Evolutionary conservation across 2,329 filamentous ascomycete species (phyloP).

Genomic region (Xylariales sp.): DNA sequence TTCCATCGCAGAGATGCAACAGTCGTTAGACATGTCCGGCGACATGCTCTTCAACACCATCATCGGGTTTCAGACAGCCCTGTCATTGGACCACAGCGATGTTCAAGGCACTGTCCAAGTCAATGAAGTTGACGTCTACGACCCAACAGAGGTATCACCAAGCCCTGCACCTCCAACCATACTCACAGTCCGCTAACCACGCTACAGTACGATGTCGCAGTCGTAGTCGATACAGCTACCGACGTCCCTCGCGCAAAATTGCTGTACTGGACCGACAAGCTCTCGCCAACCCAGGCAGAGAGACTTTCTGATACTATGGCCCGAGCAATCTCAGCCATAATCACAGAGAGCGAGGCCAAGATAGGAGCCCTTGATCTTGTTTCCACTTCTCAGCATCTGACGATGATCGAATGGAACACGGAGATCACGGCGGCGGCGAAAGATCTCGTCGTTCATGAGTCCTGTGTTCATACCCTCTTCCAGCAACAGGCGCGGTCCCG

Average conservation of each 20-base stretch:
- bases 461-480: slow-evolving; percentile 8
- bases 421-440: neutral
- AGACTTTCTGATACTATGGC: slow-evolving; percentile 3
- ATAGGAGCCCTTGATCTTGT: slow-evolving; percentile 1
- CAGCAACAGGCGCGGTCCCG: neutral
- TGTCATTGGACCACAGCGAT: neutral
- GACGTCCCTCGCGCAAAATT: slow-evolving; percentile 1
- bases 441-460: neutral
- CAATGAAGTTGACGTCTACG: slow-evolving; percentile 1
- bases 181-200: neutral
- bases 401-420: slow-evolving; percentile 7
- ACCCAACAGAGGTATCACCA: slow-evolving; percentile 10
- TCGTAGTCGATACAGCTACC: slow-evolving; percentile 6
- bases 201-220: slow-evolving; percentile 8
- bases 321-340: slow-evolving; percentile 1
- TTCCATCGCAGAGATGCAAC: slow-evolving; percentile 7
- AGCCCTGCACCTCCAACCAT: too few relatives aligned
- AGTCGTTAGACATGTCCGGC: neutral
- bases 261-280: slow-evolving; percentile 4
- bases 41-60: slow-evolving; percentile 9
- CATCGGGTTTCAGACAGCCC: slow-evolving; percentile 8
- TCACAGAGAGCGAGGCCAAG: slow-evolving; percentile 1
- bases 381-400: neutral
- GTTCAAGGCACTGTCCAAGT: neutral
- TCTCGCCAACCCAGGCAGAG: slow-evolving; percentile 3